Percentiles rank a stretch among this genome's conserved stretches.
phyloP scores from a whole-genome alignment of 164 flowering plant species.

The Vitis labrusca region DNA sequence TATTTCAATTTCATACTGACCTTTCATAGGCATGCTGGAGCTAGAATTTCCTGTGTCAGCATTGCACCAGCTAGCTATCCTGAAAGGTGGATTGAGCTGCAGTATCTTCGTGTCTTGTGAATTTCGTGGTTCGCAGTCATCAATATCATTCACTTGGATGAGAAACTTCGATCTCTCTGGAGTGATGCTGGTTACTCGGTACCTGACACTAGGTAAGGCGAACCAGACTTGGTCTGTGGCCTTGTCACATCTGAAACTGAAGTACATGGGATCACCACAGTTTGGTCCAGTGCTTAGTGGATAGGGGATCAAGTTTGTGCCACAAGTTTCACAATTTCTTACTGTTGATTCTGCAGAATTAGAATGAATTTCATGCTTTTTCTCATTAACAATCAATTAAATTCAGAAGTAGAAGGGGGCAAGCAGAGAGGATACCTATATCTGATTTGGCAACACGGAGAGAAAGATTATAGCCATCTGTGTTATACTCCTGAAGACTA shows the following conservation, averaged over 20 bases:
- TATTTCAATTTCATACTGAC: conserved; percentile 26
- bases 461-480: conserved; percentile 15
- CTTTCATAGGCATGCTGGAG: neutral
- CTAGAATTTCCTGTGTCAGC: conserved; percentile 9
- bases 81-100: conserved; percentile 27
- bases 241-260: conserved; percentile 30
- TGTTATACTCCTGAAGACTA: conserved; percentile 32
- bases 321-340: neutral
- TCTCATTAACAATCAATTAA: too few species aligned
- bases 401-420: too few species aligned
- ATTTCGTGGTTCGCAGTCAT: conserved; percentile 12
- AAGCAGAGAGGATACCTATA: conserved; percentile 17
- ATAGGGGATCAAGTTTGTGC: conserved; percentile 29
- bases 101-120: neutral
- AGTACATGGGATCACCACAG: conserved; percentile 43
- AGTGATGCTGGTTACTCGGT: conserved; percentile 26
- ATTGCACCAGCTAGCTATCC: conserved; percentile 21
- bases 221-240: conserved; percentile 30
- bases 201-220: conserved; percentile 13
- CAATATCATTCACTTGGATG: conserved; percentile 16
- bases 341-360: conserved; percentile 26
- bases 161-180: conserved; percentile 19
- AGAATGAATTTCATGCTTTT: neutral
- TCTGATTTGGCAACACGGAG: conserved; percentile 22
- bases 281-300: conserved; percentile 41